These are phyloP conservation scores for Dicorynia guianensis DNA, from an alignment of 306 rosid genomes.

Conservation along the genomic window DNA sequence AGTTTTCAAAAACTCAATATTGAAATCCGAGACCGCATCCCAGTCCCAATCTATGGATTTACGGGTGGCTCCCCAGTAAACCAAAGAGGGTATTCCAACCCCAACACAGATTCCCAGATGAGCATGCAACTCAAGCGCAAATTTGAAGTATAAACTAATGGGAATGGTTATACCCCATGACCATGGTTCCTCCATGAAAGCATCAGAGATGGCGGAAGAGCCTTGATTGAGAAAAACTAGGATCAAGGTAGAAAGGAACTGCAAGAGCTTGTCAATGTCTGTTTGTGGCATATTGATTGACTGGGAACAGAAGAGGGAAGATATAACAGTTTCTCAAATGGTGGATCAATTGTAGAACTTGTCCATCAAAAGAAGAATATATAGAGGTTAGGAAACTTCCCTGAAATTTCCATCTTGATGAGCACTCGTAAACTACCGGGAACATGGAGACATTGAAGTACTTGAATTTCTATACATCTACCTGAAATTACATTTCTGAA, in stretches of 20 bases:
- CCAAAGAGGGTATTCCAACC: constrained; percentile 48
- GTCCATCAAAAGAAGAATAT: constrained; percentile 16
- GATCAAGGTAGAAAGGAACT: constrained; percentile 45
- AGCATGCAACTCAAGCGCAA: constrained; percentile 50
- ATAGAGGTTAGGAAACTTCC: constrained; percentile 46
- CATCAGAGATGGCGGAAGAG: constrained; percentile 41
- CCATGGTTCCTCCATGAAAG: constrained; percentile 44
- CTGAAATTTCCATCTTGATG: constrained; percentile 46
- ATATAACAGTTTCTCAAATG: constrained; percentile 11
- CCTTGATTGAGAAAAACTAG: constrained; percentile 57
- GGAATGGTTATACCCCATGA: constrained; percentile 52
- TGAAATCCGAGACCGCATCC: constrained; percentile 38
- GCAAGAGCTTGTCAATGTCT: constrained; percentile 41
- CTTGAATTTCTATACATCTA: constrained; percentile 17
- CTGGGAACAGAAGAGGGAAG: neutral
- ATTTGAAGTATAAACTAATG: constrained; percentile 48
- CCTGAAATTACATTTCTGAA: neutral
- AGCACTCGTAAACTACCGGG: constrained; percentile 29
- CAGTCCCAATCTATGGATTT: constrained; percentile 46
- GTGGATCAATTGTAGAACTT: constrained; percentile 42
- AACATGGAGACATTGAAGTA: constrained; percentile 30
- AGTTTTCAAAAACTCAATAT: constrained; percentile 45
- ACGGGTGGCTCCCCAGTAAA: constrained; percentile 53
- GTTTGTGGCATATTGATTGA: constrained; percentile 25
- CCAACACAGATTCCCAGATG: constrained; percentile 52